Evolutionary conservation across 164 flowering plant genomes (phyloP), one percentile per base, ranked within the genome.

Genomic region (Sedum album): DNA sequence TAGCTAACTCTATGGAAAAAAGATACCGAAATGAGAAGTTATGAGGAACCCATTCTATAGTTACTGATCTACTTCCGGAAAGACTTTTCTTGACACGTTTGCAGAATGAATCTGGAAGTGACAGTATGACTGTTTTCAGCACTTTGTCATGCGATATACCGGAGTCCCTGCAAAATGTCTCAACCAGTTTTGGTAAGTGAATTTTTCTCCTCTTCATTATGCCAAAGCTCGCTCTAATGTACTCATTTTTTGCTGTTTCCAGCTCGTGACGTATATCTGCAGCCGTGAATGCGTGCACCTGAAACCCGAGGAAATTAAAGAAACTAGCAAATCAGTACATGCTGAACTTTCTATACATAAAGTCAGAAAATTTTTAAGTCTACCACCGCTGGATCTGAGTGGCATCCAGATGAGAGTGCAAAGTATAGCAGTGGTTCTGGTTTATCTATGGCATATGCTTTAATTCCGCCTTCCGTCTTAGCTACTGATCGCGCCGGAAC

Each of bases 161-260:
- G 8, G 86, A 80, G 70, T 88, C 96, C 76, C 85, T 94, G 2
- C 85, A 86, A 76, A 76, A 94, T 14, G 84, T 82, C 72, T 91
- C 96, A 1, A 94, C 79, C 2, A 87, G 72, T 80, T 90, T 94
- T 6, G 99, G 96, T 60, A 94, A 64, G 25, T 83, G 73, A 41
- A 90, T 76, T 76, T 83, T 89, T 36, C 83, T 81, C 65, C 84
- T 88, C 72, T 84, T 88, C 57, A 81, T 76, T 8, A 86, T 72
- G 2, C 90, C 90, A 70, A 87, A 81, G n/a, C 85, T 85, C 17
- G 93, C 92, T n/a, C 88, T 79, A 15, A 94, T 72, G 74, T 84
- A 94, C 76, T 94, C 99, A 67, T 87, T 92, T 75, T 87, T 91
- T 44, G 99, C 97, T 42, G 76, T 70, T 78, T 91, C 96, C 31